A percentile compares a stretch with the other conserved stretches of the same genome.
Conservation (phyloP, 805 yeast species). For the Saccharomycopsis amapae region DNA sequence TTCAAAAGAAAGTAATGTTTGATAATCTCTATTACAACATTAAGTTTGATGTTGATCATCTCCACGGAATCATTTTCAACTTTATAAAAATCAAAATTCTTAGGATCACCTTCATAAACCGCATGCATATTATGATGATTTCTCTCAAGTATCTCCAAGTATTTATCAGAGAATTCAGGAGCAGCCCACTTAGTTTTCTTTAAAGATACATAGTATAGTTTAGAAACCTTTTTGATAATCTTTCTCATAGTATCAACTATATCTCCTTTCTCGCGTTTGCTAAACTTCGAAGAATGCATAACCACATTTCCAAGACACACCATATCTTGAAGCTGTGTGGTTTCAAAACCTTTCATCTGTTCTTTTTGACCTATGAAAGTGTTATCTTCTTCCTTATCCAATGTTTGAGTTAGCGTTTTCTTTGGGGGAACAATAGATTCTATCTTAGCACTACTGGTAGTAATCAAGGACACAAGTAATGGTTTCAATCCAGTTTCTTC, state of each 20-base stretch:
- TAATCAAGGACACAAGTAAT: slow-evolving; percentile 9
- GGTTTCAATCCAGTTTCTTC: slow-evolving; percentile 12
- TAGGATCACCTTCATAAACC: background rate
- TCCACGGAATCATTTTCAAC: slow-evolving; percentile 7
- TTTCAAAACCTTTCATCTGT: slow-evolving; percentile 7
- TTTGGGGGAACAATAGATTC: slow-evolving; percentile 12
- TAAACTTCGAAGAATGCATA: slow-evolving; percentile 1
- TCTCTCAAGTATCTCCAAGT: slow-evolving; percentile 3
- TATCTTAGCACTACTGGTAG: slow-evolving; percentile 3
- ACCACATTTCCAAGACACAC: slow-evolving; percentile 15
- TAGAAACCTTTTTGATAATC: slow-evolving; percentile 7
- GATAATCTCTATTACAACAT: slow-evolving; percentile 12
- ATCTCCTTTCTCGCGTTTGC: background rate
- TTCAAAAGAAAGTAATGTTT: slow-evolving; percentile 13
- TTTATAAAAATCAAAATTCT: slow-evolving; percentile 11
- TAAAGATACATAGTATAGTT: slow-evolving; percentile 12
- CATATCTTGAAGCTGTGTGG: slow-evolving; percentile 5
- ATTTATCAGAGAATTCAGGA: background rate
- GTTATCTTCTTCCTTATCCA: background rate
- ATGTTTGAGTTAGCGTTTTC: background rate
- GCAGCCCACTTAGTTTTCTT: background rate
- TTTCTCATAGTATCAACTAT: slow-evolving; percentile 1
- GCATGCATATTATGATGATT: slow-evolving; percentile 5
- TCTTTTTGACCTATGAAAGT: background rate
- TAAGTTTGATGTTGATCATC: slow-evolving; percentile 11